Percentiles rank a stretch among this genome's conserved stretches.
Conservation (phyloP, 305 asterid species). For the Fraxinus xanthoxyloides region DNA sequence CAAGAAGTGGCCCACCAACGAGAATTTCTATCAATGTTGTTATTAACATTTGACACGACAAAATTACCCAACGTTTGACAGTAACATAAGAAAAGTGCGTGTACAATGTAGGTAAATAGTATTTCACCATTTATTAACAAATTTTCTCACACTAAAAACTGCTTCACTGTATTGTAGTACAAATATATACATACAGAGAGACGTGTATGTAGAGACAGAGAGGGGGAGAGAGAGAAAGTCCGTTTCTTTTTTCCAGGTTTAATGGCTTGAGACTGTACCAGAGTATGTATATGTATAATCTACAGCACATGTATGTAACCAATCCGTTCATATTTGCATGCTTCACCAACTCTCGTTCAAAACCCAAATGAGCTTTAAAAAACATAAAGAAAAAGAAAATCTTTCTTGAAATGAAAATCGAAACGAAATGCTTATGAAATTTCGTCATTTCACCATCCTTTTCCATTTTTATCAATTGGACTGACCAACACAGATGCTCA, state of each 20-base stretch:
- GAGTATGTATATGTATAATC: not conserved
- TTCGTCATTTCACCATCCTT: not conserved
- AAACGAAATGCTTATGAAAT: constrained; percentile 3
- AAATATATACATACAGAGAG: not conserved
- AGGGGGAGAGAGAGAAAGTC: not conserved
- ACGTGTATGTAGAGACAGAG: not conserved
- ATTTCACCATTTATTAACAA: not conserved
- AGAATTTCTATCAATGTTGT: not conserved
- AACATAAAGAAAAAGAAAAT: not conserved
- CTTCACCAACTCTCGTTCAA: constrained; percentile 26
- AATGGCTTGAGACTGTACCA: not conserved
- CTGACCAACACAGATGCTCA: constrained; percentile 26
- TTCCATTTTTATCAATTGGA: constrained; percentile 5
- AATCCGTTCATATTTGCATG: constrained; percentile 27
- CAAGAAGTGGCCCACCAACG: not conserved
- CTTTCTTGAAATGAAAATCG: not conserved
- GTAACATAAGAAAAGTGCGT: not conserved
- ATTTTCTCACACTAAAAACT: not conserved
- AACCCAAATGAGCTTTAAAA: constrained; percentile 17
- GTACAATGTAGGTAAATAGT: not conserved
- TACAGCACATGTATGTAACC: constrained; percentile 9
- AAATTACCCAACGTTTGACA: not conserved
- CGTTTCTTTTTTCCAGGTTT: constrained; percentile 1
- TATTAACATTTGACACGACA: not conserved
- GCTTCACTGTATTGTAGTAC: not conserved